phyloP scores from a whole-genome alignment of 1,284 basidiomycete genomes.

The Leccinum subrobustum region DNA sequence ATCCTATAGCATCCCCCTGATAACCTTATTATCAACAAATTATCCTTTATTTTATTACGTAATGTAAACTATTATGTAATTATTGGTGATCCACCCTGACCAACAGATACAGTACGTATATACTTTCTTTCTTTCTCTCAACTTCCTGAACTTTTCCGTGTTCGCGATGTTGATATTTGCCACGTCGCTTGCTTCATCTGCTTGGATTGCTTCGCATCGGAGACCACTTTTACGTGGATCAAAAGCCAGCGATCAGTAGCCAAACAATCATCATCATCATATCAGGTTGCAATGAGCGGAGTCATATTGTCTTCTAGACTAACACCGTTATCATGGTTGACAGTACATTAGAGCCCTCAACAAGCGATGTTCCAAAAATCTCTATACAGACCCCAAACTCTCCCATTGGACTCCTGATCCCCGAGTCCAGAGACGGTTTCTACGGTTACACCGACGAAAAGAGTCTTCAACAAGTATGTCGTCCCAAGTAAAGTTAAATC shows the following conservation, averaged over 20 bases:
- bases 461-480: conserved; percentile 64
- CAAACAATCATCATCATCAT: conserved; percentile 19
- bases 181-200: background rate
- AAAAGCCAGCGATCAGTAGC: background rate
- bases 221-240: background rate
- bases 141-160: background rate
- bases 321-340: conserved; percentile 18
- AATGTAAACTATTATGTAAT: conserved; percentile 13
- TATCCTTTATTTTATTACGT: conserved; percentile 15
- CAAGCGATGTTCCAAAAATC: conserved; percentile 1
- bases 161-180: background rate
- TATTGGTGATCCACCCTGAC: too few relatives aligned
- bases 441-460: conserved; percentile 78
- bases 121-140: background rate
- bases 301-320: background rate
- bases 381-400: conserved; percentile 4
- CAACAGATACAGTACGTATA: too few relatives aligned
- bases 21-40: conserved; percentile 29
- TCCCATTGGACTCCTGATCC: conserved; percentile 43
- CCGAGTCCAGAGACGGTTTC: conserved; percentile 65
- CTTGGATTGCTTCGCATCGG: background rate
- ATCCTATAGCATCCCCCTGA: conserved; percentile 16
- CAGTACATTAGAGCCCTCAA: background rate
- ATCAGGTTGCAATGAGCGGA: background rate
- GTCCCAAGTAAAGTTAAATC: background rate